These are phyloP conservation scores for Ceratonia siliqua DNA, from an alignment of 306 rosid species.

Conservation along the genomic window DNA sequence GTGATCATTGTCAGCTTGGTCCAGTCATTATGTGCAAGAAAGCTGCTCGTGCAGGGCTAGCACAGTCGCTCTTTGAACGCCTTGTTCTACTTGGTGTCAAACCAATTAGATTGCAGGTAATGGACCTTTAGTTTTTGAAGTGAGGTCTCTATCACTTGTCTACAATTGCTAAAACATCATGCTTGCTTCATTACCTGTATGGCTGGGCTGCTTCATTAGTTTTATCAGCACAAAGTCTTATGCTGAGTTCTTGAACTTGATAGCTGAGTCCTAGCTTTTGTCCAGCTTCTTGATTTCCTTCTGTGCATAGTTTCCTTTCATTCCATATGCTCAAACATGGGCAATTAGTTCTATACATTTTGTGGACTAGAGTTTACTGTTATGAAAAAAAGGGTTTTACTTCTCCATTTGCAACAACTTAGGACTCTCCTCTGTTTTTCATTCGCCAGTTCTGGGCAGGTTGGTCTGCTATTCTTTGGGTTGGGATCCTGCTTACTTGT, in stretches of 20 bases:
- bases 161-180: neutral
- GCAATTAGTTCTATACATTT: neutral
- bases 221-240: neutral
- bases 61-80: conserved; percentile 96
- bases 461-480: neutral
- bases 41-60: conserved; percentile 99
- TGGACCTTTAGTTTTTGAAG: neutral
- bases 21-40: conserved; percentile 99
- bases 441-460: neutral
- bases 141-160: neutral
- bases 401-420: neutral
- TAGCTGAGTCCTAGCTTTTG: neutral
- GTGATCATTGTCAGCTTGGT: conserved; percentile 99
- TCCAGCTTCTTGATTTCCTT: neutral
- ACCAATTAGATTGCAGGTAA: conserved; percentile 97
- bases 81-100: conserved; percentile 94
- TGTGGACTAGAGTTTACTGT: neutral
- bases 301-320: neutral
- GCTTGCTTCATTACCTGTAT: neutral
- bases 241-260: neutral
- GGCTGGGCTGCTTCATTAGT: neutral
- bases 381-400: neutral
- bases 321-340: neutral
- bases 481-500: neutral
- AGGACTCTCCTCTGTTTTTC: neutral